Evolutionary conservation across 805 yeast genomes (phyloP).

Genomic region (Candida ficus): DNA sequence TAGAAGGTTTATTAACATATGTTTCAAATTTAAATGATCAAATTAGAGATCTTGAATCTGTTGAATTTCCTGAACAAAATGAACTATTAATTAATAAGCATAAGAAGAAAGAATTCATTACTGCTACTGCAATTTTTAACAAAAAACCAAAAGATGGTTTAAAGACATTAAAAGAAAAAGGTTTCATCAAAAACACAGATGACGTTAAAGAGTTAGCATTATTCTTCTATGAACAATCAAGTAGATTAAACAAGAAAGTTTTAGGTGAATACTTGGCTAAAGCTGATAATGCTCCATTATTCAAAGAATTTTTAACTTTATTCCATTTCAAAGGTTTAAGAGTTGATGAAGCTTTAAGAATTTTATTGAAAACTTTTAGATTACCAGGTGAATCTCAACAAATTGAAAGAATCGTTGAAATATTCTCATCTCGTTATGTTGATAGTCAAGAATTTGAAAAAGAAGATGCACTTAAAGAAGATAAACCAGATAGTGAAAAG

Average conservation of each 20-base stretch:
- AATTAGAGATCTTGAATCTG: slow-evolving; percentile 24
- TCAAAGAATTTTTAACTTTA: slow-evolving; percentile 57
- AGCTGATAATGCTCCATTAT: slow-evolving; percentile 54
- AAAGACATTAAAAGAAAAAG: slow-evolving; percentile 53
- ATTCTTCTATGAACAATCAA: slow-evolving; percentile 73
- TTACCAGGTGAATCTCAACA: slow-evolving; percentile 97
- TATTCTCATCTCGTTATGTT: slow-evolving; percentile 78
- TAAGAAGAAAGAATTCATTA: slow-evolving; percentile 68
- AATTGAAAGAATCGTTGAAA: slow-evolving; percentile 86
- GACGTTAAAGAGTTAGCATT: slow-evolving; percentile 62
- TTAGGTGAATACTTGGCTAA: slow-evolving; percentile 85
- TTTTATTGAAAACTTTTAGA: slow-evolving; percentile 76
- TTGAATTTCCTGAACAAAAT: slow-evolving; percentile 14
- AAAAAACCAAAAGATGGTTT: slow-evolving; percentile 75
- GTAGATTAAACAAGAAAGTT: slow-evolving; percentile 78
- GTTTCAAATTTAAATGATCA: slow-evolving; percentile 55
- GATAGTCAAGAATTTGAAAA: slow-evolving; percentile 42
- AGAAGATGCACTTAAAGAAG: slow-evolving; percentile 6
- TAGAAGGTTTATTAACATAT: slow-evolving; percentile 78
- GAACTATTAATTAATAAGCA: slow-evolving; percentile 29
- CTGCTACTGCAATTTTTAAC: slow-evolving; percentile 73
- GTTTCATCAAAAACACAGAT: slow-evolving; percentile 49
- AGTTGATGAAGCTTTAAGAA: slow-evolving; percentile 89
- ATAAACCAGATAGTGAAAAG: neutral
- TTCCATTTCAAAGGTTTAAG: slow-evolving; percentile 76